A percentile compares a stretch with the other conserved stretches of the same genome.
Conservation (phyloP, 2,329 filamentous ascomycete genomes). For the Aspergillus udagawae region DNA sequence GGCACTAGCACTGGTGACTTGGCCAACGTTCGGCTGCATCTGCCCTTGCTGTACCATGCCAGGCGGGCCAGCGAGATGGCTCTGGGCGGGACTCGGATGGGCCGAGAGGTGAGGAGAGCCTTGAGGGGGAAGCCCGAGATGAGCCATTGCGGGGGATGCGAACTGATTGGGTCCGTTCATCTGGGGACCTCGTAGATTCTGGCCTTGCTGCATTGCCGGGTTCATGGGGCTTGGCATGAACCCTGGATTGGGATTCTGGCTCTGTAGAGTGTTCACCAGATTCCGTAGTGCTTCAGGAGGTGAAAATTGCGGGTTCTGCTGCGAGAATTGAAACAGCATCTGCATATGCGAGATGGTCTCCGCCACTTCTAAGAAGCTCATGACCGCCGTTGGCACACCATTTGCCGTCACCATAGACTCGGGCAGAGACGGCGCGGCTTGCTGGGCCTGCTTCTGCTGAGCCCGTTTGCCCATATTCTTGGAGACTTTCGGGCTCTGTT, state of each 20-base stretch:
- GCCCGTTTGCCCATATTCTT: slow-evolving; percentile 52
- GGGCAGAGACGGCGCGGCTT: slow-evolving; percentile 43
- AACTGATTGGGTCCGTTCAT: slow-evolving; percentile 50
- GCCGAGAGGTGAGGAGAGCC: slow-evolving; percentile 52
- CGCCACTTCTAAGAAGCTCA: slow-evolving; percentile 61
- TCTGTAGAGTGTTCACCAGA: slow-evolving; percentile 46
- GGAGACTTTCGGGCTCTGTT: slow-evolving; percentile 56
- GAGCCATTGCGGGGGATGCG: slow-evolving; percentile 56
- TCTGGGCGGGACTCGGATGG: slow-evolving; percentile 45
- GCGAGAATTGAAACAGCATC: slow-evolving; percentile 55
- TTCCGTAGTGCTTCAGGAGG: slow-evolving; percentile 54
- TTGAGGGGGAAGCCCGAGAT: slow-evolving; percentile 48
- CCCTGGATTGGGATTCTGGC: slow-evolving; percentile 28
- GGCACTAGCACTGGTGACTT: slow-evolving; percentile 56
- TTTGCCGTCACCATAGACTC: slow-evolving; percentile 45
- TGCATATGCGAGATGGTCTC: slow-evolving; percentile 65
- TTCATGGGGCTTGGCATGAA: slow-evolving; percentile 31
- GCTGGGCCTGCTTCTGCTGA: slow-evolving; percentile 43
- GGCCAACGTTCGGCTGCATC: slow-evolving; percentile 48
- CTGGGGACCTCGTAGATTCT: slow-evolving; percentile 40
- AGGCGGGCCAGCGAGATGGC: slow-evolving; percentile 43
- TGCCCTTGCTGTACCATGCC: slow-evolving; percentile 56
- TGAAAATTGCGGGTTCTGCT: slow-evolving; percentile 49
- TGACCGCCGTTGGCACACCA: slow-evolving; percentile 54
- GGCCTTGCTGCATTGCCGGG: slow-evolving; percentile 32